Base-by-base conservation (phyloP, 202 grass and related monocot genomes). In the Musa balbisiana region DNA sequence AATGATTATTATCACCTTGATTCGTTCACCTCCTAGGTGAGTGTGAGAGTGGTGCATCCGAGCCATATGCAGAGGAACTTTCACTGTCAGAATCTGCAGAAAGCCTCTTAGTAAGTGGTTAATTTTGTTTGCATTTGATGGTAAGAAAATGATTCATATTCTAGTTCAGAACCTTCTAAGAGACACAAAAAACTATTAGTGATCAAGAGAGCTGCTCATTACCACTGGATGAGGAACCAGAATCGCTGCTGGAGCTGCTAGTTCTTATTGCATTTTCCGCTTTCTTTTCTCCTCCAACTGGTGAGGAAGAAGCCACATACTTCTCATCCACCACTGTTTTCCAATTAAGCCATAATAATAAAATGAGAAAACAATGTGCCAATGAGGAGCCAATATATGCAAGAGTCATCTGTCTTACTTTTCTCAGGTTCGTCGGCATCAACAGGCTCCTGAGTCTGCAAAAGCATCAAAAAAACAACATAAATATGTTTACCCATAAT, bases 221-320 rank as follows among this genome's bases (percentile, higher is more conserved):
- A 75, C 73, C 73, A 75, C 54, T 60, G 10, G 73, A 75, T 19
- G 73, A 75, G 55, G 73, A 75, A 60, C 54, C 73, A 49, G 73
- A 75, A 43, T 59, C 73, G 49, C 73, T 59, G 24, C 54, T 75
- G 15, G 73, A 75, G 69, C n/a, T 53, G 11, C 16, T 75, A 33
- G 73, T 50, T 59, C 17, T n/a, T 33, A 3, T 49, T 5, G 54
- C 54, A 73, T 73, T 55, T 26, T 73, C 21, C 14, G 16, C 54
- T 20, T 59, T 49, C 2, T 59, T 74, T 75, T 75, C 26, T 21
- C 15, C 26, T 75, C 22, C 25, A 75, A 60, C 25, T 29, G 55
- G 73, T 58, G 73, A 75, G 11, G 55, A 43, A 75, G 26, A 75
- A 11, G 55, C 73, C 21, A 17, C 73, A 75, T 60, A 59, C 17